A percentile compares a stretch with the other conserved stretches of the same genome.
Evolutionary conservation across 2,329 filamentous ascomycete genomes (phyloP).

Genomic region (Hypoxylon rubiginosum): DNA sequence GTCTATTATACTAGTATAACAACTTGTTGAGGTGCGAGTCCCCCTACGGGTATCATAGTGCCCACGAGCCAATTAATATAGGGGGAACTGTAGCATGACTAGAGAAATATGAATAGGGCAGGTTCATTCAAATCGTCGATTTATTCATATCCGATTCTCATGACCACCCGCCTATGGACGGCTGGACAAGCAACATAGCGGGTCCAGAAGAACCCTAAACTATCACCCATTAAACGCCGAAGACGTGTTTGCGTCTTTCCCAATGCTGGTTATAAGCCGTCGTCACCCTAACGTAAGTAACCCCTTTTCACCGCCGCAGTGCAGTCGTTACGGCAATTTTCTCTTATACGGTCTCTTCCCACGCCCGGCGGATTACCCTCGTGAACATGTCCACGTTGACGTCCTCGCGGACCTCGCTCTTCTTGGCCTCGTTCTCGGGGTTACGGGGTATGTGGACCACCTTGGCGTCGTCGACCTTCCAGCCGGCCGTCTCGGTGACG

Average conservation of each 20-base stretch:
- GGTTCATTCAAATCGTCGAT: slow-evolving; percentile 36
- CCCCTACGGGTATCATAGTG: neutral
- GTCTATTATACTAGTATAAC: neutral
- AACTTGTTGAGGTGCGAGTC: neutral
- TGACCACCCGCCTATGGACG: slow-evolving; percentile 34
- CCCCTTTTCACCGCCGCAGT: neutral
- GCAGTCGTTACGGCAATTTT: neutral
- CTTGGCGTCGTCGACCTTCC: slow-evolving; percentile 79
- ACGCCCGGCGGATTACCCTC: slow-evolving; percentile 84
- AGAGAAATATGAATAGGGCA: neutral
- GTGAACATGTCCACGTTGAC: slow-evolving; percentile 91
- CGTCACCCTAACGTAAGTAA: neutral
- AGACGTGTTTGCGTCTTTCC: slow-evolving; percentile 34
- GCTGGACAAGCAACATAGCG: slow-evolving; percentile 27
- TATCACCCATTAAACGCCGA: slow-evolving; percentile 39
- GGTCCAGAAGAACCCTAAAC: slow-evolving; percentile 26
- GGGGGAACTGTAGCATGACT: neutral
- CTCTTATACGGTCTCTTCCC: slow-evolving; percentile 80
- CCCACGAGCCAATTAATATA: neutral
- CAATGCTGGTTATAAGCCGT: slow-evolving; percentile 40
- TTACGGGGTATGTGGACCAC: slow-evolving; percentile 86
- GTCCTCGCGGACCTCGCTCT: slow-evolving; percentile 93
- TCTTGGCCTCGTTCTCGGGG: slow-evolving; percentile 97
- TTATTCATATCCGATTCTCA: slow-evolving; percentile 44
- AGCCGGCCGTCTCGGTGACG: slow-evolving; percentile 86